A percentile compares a stretch with the other conserved stretches of the same genome.
Evolutionary conservation across 768 basidiomycete species (phyloP).

Genomic region (Russula virescens): DNA sequence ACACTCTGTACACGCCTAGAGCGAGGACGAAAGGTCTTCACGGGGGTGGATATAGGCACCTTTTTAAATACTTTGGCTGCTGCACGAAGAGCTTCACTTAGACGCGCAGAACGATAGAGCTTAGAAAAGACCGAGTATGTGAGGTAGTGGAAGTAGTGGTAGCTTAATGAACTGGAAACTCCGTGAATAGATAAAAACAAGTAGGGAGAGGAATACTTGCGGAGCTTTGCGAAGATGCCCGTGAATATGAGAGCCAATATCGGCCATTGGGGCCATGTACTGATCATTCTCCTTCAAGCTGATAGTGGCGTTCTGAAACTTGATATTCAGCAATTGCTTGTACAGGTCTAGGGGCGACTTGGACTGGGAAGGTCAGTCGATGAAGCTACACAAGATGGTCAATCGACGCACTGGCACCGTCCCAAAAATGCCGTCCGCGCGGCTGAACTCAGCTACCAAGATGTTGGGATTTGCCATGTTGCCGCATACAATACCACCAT

Average conservation of each 20-base stretch:
- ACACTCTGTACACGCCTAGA: slow-evolving; percentile 32
- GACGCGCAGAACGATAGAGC: slow-evolving; percentile 19
- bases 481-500: slow-evolving; percentile 78
- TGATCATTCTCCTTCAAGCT: slow-evolving; percentile 71
- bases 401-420: slow-evolving; percentile 56
- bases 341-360: slow-evolving; percentile 77
- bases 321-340: slow-evolving; percentile 71
- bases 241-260: slow-evolving; percentile 58
- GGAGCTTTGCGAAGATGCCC: slow-evolving; percentile 47
- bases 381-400: not conserved
- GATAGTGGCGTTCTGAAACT: slow-evolving; percentile 58
- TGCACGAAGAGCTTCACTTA: slow-evolving; percentile 8
- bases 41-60: not conserved
- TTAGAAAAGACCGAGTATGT: slow-evolving; percentile 19
- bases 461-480: slow-evolving; percentile 81
- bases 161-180: slow-evolving; percentile 15
- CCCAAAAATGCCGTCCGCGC: slow-evolving; percentile 75
- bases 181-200: not conserved
- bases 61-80: slow-evolving; percentile 2
- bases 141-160: slow-evolving; percentile 17
- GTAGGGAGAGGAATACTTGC: not conserved
- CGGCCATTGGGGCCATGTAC: slow-evolving; percentile 61
- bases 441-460: slow-evolving; percentile 74
- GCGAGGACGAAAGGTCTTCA: slow-evolving; percentile 22
- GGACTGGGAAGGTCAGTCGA: slow-evolving; percentile 42